These are phyloP conservation scores for Cyberlindnera veronae DNA, from an alignment of 805 yeast species.

Conservation along the genomic window DNA sequence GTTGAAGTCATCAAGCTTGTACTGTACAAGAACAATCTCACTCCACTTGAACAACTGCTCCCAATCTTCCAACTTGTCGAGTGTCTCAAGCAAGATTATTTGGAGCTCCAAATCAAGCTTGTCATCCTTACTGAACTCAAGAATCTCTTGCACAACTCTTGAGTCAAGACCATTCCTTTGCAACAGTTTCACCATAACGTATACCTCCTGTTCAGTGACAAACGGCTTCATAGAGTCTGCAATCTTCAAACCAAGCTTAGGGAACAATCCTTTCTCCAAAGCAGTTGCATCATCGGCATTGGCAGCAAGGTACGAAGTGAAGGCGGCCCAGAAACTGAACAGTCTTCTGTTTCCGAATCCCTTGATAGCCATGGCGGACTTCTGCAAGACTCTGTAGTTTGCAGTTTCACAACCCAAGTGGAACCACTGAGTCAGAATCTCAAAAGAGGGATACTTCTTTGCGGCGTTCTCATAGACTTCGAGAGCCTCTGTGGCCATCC, in stretches of 20 bases:
- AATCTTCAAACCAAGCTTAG: conserved; percentile 57
- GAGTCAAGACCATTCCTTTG: conserved; percentile 28
- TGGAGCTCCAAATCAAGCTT: conserved; percentile 59
- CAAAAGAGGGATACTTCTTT: conserved; percentile 51
- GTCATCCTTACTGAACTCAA: conserved; percentile 31
- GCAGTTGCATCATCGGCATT: conserved; percentile 32
- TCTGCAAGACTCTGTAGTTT: conserved; percentile 52
- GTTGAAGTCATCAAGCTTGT: conserved; percentile 68
- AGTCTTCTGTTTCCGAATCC: conserved; percentile 34
- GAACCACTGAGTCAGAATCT: conserved; percentile 55
- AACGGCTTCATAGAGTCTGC: conserved; percentile 51
- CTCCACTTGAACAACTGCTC: conserved; percentile 39
- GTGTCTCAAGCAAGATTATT: conserved; percentile 46
- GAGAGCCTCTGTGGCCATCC: conserved; percentile 37
- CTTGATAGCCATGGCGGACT: conserved; percentile 45
- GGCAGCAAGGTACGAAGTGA: conserved; percentile 45
- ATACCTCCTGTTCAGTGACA: conserved; percentile 61
- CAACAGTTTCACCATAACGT: conserved; percentile 51
- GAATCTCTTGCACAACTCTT: conserved; percentile 31
- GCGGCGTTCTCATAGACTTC: conserved; percentile 55
- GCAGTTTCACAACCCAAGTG: conserved; percentile 43
- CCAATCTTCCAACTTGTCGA: conserved; percentile 43
- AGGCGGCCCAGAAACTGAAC: conserved; percentile 52
- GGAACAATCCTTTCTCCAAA: conserved; percentile 49
- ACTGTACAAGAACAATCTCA: conserved; percentile 38